These are phyloP conservation scores for Neltuma alba DNA, from an alignment of 306 rosid genomes.

Conservation along the genomic window DNA sequence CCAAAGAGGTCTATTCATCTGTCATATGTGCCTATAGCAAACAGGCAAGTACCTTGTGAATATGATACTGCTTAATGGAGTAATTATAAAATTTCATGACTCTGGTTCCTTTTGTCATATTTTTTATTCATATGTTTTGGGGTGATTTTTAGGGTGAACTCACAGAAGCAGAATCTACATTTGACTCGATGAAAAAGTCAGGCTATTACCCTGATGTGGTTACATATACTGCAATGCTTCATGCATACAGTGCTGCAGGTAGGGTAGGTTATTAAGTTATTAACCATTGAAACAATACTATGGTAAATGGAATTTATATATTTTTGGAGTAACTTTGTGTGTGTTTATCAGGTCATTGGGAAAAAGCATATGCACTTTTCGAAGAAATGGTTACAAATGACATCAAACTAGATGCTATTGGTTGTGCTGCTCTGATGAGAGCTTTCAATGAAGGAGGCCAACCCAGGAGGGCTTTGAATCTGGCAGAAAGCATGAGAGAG, in stretches of 20 bases:
- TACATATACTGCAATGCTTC: constrained; percentile 83
- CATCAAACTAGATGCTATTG: constrained; percentile 70
- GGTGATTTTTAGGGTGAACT: constrained; percentile 64
- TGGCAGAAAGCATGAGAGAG: constrained; percentile 79
- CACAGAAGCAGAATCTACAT: constrained; percentile 74
- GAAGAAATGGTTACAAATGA: constrained; percentile 76
- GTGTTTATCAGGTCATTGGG: constrained; percentile 73
- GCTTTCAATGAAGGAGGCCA: constrained; percentile 86
- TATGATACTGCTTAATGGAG: constrained; percentile 28
- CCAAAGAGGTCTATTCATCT: constrained; percentile 82
- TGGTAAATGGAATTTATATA: constrained; percentile 9
- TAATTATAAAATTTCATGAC: constrained; percentile 25
- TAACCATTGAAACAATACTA: constrained; percentile 31
- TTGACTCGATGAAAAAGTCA: constrained; percentile 64
- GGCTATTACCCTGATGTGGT: constrained; percentile 77
- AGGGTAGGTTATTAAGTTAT: constrained; percentile 25
- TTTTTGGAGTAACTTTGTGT: constrained; percentile 31
- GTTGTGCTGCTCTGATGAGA: constrained; percentile 87
- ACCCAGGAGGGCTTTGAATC: constrained; percentile 70
- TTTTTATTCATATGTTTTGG: constrained; percentile 17
- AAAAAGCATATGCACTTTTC: constrained; percentile 65
- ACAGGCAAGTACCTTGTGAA: constrained; percentile 57
- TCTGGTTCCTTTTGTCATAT: constrained; percentile 13
- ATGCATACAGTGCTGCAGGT: constrained; percentile 78
- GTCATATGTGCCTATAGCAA: constrained; percentile 79